These are phyloP conservation scores for Ophiostoma piceae DNA, from an alignment of 2,329 filamentous ascomycete genomes.

Conservation along the genomic window DNA sequence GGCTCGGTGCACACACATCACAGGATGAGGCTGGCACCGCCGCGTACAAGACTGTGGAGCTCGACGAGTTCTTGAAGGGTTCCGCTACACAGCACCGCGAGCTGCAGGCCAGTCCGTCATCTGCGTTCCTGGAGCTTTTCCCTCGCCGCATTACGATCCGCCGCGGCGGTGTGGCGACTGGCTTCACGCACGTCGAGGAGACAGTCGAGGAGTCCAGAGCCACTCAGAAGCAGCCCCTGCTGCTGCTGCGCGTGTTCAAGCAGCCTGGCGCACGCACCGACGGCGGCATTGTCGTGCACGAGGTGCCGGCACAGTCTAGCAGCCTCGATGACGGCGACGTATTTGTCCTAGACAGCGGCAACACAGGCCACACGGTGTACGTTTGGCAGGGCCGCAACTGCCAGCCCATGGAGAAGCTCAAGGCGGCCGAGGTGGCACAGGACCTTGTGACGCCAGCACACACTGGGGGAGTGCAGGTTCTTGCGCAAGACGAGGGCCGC, in stretches of 20 bases:
- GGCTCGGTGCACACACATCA: constrained; percentile 59
- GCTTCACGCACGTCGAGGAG: constrained; percentile 58
- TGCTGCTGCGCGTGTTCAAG: constrained; percentile 60
- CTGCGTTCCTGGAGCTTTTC: constrained; percentile 57
- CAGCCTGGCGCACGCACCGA: constrained; percentile 38
- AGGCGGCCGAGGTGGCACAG: constrained; percentile 62
- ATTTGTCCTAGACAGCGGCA: constrained; percentile 57
- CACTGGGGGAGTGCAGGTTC: constrained; percentile 59
- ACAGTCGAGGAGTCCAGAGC: constrained; percentile 32
- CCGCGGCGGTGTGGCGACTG: constrained; percentile 55
- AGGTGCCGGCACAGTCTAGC: constrained; percentile 56
- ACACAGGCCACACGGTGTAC: constrained; percentile 51
- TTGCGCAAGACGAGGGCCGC: constrained; percentile 55
- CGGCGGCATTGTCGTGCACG: constrained; percentile 40
- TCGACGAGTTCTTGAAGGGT: constrained; percentile 61
- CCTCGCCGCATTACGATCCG: constrained; percentile 52
- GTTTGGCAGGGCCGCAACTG: constrained; percentile 63
- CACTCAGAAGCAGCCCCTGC: constrained; percentile 38
- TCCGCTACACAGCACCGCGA: constrained; percentile 61
- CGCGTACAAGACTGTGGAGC: constrained; percentile 65
- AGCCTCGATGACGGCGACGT: constrained; percentile 63
- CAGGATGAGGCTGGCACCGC: constrained; percentile 65
- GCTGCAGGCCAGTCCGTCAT: constrained; percentile 53
- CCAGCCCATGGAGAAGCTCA: constrained; percentile 64
- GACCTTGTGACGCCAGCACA: constrained; percentile 57